Percentiles rank a stretch among this genome's conserved stretches.
Conservation (phyloP, 371 early-diverging fungal species). For the Cokeromyces recurvatus region DNA sequence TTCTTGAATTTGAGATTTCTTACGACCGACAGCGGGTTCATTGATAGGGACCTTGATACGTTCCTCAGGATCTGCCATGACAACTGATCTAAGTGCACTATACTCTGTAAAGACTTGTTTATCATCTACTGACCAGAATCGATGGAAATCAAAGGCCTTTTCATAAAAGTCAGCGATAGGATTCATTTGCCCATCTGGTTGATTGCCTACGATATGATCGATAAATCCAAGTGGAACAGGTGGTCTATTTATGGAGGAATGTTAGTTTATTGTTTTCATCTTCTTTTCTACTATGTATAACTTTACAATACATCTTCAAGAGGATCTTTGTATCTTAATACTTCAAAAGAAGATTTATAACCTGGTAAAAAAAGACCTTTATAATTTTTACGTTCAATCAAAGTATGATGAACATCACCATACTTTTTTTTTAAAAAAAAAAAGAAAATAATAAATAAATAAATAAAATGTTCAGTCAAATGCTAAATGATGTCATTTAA, state of each 20-base stretch:
- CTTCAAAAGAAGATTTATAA: constrained; percentile 41
- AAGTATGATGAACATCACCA: constrained; percentile 92
- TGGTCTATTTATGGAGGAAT: constrained; percentile 44
- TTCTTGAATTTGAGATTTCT: constrained; percentile 96
- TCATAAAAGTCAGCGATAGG: constrained; percentile 83
- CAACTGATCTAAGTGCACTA: constrained; percentile 90
- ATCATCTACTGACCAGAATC: constrained; percentile 98
- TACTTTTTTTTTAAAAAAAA: constrained; percentile 43
- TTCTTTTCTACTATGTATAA: too few relatives aligned
- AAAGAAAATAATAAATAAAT: neutral
- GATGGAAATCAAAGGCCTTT: constrained; percentile 88
- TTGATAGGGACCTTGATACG: constrained; percentile 96
- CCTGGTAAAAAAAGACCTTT: constrained; percentile 88
- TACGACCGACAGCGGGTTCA: constrained; percentile 93
- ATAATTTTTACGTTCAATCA: constrained; percentile 84
- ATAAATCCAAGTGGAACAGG: constrained; percentile 64
- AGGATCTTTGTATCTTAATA: constrained; percentile 58
- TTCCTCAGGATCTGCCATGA: constrained; percentile 93
- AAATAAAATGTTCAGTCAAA: neutral
- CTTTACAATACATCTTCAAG: constrained; percentile 48
- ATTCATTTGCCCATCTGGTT: constrained; percentile 89
- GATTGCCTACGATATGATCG: constrained; percentile 96
- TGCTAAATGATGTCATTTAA: too few relatives aligned
- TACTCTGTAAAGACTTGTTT: constrained; percentile 94
- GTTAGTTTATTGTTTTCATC: too few relatives aligned